Conservation (phyloP, 306 rosid genomes). For the Prunus davidiana region DNA sequence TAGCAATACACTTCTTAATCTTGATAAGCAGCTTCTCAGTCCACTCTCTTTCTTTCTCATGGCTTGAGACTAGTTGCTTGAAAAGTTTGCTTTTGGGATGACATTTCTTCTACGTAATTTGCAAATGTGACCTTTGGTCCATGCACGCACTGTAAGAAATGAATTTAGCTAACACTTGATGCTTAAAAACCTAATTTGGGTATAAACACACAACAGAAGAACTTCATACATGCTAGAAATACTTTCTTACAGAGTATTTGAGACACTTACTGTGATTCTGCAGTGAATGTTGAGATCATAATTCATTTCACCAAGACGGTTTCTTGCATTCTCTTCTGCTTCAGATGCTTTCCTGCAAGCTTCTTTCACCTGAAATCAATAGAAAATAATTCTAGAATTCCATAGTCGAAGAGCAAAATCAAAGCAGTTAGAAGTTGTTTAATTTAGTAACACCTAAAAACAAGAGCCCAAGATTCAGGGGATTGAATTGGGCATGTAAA, state of each 20-base stretch:
- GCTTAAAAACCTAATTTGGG: background rate
- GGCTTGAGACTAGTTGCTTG: background rate
- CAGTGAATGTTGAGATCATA: slow-evolving; percentile 68
- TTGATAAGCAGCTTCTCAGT: background rate
- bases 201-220: background rate
- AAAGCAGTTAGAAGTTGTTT: background rate
- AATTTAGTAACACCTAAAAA: too few species aligned
- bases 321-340: slow-evolving; percentile 53
- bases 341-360: slow-evolving; percentile 70
- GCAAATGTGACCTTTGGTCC: slow-evolving; percentile 70
- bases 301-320: slow-evolving; percentile 58
- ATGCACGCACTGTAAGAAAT: slow-evolving; percentile 51
- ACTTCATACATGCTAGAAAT: background rate
- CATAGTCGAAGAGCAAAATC: background rate
- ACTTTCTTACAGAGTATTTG: background rate
- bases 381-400: background rate
- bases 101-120: slow-evolving; percentile 41
- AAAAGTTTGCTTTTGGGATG: slow-evolving; percentile 24
- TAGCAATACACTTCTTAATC: too few species aligned
- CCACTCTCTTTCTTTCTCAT: background rate
- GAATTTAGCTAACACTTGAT: background rate
- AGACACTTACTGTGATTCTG: slow-evolving; percentile 51
- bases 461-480: too few species aligned
- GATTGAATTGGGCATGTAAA: too few species aligned
- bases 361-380: slow-evolving; percentile 54